Conservation (phyloP, 495 filamentous ascomycete species). For the Lentithecium fluviatile region DNA sequence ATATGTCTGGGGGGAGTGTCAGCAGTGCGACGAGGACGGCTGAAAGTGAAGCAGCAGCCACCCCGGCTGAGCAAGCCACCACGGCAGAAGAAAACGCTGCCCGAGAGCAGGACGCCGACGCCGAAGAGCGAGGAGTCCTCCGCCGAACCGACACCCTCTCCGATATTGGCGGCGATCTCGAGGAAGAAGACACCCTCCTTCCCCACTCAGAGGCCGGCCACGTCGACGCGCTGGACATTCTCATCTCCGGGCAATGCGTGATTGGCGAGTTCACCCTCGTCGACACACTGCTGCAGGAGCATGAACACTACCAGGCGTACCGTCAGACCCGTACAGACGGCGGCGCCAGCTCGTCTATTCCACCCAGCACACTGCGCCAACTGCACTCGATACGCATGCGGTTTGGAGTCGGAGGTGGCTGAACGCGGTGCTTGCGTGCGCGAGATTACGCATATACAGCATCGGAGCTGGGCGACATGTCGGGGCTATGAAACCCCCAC, state of each 20-base stretch:
- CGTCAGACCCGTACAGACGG: conserved; percentile 10
- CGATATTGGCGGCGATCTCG: conserved; percentile 24
- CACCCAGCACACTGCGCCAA: conserved; percentile 21
- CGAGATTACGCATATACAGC: neutral
- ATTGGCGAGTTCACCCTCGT: conserved; percentile 69
- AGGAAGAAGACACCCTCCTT: conserved; percentile 47
- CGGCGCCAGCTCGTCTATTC: conserved; percentile 1
- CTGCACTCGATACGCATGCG: conserved; percentile 19
- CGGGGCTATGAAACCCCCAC: neutral
- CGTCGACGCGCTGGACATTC: conserved; percentile 40
- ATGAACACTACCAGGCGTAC: conserved; percentile 60
- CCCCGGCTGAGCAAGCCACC: no score
- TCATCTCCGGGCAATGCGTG: conserved; percentile 64
- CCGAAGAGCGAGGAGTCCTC: conserved; percentile 76
- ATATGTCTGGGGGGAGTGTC: conserved; percentile 17
- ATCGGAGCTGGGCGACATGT: conserved; percentile 3
- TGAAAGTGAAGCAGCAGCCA: neutral
- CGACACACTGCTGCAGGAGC: conserved; percentile 52
- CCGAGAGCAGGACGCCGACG: conserved; percentile 69
- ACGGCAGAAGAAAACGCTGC: conserved; percentile 20
- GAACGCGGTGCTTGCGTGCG: conserved; percentile 2
- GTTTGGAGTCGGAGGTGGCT: conserved; percentile 27
- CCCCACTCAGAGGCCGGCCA: conserved; percentile 20
- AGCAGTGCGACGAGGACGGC: neutral
- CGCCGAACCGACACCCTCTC: conserved; percentile 40